phyloP scores from a whole-genome alignment of 768 basidiomycete species.

The Hericium coralloides region DNA sequence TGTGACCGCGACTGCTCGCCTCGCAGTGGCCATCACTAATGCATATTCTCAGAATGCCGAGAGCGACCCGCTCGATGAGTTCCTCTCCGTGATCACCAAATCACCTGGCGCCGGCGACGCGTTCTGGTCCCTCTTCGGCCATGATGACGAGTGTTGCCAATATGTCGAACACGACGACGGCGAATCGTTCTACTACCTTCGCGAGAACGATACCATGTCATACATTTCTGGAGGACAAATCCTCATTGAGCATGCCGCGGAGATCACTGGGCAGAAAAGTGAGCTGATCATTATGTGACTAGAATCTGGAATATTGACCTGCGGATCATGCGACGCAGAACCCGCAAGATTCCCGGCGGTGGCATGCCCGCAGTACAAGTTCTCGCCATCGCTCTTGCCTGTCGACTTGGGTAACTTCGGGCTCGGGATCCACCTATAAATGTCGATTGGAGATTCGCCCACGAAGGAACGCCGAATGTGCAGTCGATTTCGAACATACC shows the following conservation, averaged over 20 bases:
- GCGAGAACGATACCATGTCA: not conserved
- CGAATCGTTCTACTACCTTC: not conserved
- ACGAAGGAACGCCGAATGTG: too few relatives aligned
- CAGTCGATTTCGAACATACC: too few relatives aligned
- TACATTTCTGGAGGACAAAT: not conserved
- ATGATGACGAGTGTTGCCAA: constrained; percentile 10
- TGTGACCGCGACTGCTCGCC: constrained; percentile 6
- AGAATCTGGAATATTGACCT: not conserved
- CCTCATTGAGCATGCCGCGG: not conserved
- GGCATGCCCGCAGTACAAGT: not conserved
- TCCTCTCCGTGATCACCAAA: constrained; percentile 12
- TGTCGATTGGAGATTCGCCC: too few relatives aligned
- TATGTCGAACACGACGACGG: not conserved
- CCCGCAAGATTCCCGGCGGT: not conserved
- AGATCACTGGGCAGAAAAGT: not conserved
- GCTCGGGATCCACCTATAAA: too few relatives aligned
- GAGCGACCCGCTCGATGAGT: constrained; percentile 6
- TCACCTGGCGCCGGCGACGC: constrained; percentile 14
- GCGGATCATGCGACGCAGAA: not conserved
- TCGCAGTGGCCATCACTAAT: not conserved
- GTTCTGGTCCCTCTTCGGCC: constrained; percentile 23
- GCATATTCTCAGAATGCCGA: not conserved
- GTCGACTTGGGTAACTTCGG: too few relatives aligned
- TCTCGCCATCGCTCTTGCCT: not conserved
- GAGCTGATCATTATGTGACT: not conserved